These are phyloP conservation scores for Ophiostoma montium DNA, from an alignment of 2,329 filamentous ascomycete species.

Conservation along the genomic window DNA sequence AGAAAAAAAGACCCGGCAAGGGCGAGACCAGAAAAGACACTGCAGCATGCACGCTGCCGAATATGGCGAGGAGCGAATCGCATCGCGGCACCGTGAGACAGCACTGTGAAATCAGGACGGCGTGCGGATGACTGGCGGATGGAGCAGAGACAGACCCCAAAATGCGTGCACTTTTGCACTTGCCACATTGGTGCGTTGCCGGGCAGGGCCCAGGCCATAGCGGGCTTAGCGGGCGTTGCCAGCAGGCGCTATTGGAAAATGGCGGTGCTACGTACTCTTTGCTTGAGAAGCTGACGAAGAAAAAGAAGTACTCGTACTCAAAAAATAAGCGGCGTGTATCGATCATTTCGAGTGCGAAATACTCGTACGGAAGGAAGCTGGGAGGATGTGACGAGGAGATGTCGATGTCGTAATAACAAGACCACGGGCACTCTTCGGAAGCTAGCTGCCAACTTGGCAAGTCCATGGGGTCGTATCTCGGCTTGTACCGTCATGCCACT, in stretches of 20 bases:
- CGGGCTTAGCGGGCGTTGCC: slow-evolving; percentile 11
- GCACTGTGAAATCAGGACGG: not conserved
- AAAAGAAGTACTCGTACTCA: not conserved
- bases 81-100: not conserved
- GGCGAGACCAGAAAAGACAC: too few relatives aligned
- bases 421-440: too few relatives aligned
- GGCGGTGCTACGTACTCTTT: not conserved
- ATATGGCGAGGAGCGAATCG: not conserved
- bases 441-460: too few relatives aligned
- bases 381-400: too few relatives aligned
- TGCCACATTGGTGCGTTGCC: not conserved
- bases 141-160: too few relatives aligned
- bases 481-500: too few relatives aligned
- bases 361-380: too few relatives aligned
- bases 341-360: too few relatives aligned
- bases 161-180: not conserved
- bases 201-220: slow-evolving; percentile 5
- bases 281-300: too few relatives aligned
- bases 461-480: too few relatives aligned
- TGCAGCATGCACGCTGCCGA: not conserved
- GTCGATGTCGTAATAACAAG: too few relatives aligned
- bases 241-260: slow-evolving; percentile 12
- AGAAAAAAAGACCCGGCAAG: too few relatives aligned
- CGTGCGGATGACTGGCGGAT: not conserved
- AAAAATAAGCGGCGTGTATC: not conserved